Base-by-base conservation (phyloP, 768 basidiomycete genomes). In the Amyloporia xantha region DNA sequence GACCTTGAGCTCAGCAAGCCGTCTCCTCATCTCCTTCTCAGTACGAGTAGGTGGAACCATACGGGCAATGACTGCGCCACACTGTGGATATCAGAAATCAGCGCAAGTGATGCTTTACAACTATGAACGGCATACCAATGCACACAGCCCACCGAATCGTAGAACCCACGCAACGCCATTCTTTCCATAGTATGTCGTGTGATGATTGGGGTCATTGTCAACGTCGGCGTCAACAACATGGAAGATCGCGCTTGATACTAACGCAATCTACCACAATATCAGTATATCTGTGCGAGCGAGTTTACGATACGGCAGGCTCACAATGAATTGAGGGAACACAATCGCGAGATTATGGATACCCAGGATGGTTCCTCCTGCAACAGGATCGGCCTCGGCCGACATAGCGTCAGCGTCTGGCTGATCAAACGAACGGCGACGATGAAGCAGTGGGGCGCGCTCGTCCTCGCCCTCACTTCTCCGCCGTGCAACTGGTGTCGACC, bases 311-410 rank as follows among this genome's bases (percentile, higher is more conserved):
- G n/a, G n/a, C n/a, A n/a, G n/a, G n/a, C 91, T 56, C 62, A 94
- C 93, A 46, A 94, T 75, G 62, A 97, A 88, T 58, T 97, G 94
- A 19, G 94, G 94, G 69, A 91, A 82, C 23, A 97, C 94, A 51
- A 97, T 92, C 4, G 94, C 89, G 15, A 97, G 73, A 62, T 97
- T 97, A 61, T 97, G 94, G 35, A 97, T 92, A 2, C 94, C 94
- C 36, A 96, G 76, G 33, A 95, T 82, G 1, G 94, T 96, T 7
- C 93, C 93, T 15, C 92, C 93, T 2, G 88, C 84, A 41, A 85
- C 71, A 19, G 81, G 77, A 33, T 73, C 68, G 3, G 65, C 58
- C 23, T 73, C 65, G 9, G 25, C 35, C 26, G 47, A 44, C 24
- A 60, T 64, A 19, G 66, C 70, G 17, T 68, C 69, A 5, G 61